phyloP scores from a whole-genome alignment of 1,284 basidiomycete genomes.

The Sanghuangporus baumii region DNA sequence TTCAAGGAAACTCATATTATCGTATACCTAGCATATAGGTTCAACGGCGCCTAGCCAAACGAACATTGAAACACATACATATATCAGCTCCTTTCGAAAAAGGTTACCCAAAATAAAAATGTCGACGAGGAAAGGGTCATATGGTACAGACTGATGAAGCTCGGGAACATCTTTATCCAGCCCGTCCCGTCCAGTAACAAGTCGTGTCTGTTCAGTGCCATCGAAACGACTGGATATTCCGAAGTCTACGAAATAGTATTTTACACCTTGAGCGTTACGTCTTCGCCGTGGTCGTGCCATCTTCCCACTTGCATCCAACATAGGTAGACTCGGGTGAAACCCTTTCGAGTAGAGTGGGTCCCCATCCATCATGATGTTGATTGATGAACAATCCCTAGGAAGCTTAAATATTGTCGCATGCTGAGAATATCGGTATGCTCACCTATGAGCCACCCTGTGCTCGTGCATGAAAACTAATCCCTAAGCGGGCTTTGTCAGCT shows the following conservation, averaged over 20 bases:
- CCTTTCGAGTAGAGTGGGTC: neutral
- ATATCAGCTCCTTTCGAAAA: neutral
- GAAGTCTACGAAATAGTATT: slow-evolving; percentile 24
- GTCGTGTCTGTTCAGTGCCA: neutral
- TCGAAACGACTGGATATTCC: slow-evolving; percentile 13
- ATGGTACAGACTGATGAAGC: neutral
- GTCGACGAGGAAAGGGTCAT: slow-evolving; percentile 14
- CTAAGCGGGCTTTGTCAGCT: neutral
- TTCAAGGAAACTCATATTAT: slow-evolving; percentile 13
- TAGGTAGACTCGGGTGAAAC: neutral
- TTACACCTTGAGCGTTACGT: neutral
- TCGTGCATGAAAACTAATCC: neutral
- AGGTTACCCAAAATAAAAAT: neutral
- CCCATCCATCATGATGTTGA: slow-evolving; percentile 6
- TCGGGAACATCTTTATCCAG: slow-evolving; percentile 9
- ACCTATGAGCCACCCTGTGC: neutral
- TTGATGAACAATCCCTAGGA: neutral
- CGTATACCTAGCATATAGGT: slow-evolving; percentile 2
- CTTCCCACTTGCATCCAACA: neutral
- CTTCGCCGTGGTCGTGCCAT: neutral
- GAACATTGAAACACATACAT: neutral
- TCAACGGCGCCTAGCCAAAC: neutral
- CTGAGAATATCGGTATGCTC: neutral
- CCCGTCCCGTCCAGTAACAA: slow-evolving; percentile 3
- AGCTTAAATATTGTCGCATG: too few relatives aligned